phyloP scores from a whole-genome alignment of 106 monocot genomes.

The Phalaenopsis aphrodite region DNA sequence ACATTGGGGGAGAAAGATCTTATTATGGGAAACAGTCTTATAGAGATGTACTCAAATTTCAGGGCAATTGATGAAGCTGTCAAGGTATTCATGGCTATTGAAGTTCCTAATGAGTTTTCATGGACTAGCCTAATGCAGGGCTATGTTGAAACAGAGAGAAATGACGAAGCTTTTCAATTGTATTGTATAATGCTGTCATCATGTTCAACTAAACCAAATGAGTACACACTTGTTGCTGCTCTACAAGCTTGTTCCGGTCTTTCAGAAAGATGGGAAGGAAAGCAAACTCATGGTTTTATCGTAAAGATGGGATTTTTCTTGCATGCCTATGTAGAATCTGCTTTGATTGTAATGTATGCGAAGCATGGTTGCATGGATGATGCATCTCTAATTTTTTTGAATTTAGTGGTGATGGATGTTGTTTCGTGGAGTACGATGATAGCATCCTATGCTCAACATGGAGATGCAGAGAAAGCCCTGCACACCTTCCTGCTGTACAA shows the following conservation, averaged over 20 bases:
- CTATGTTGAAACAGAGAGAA: conserved; percentile 11
- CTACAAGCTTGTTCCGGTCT: conserved; percentile 15
- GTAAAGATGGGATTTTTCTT: conserved; percentile 14
- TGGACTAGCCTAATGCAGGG: conserved; percentile 16
- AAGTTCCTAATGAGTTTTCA: conserved; percentile 21
- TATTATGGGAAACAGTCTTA: conserved; percentile 16
- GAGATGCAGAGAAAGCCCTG: conserved; percentile 18
- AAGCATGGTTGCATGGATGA: conserved; percentile 15
- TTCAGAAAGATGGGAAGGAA: conserved; percentile 4
- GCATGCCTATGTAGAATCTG: conserved; percentile 15
- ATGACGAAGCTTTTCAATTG: conserved; percentile 14
- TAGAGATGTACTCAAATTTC: conserved; percentile 16
- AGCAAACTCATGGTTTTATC: conserved; percentile 9
- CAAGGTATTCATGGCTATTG: conserved; percentile 16
- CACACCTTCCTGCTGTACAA: conserved; percentile 15
- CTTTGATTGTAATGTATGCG: conserved; percentile 14
- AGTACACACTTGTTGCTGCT: conserved; percentile 22
- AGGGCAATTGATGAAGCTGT: conserved; percentile 5
- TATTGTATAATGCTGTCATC: conserved; percentile 14
- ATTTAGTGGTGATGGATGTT: conserved; percentile 9
- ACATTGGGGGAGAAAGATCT: conserved; percentile 4
- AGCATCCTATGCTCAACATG: conserved; percentile 16
- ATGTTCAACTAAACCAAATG: conserved; percentile 6
- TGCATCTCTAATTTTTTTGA: conserved; percentile 12
- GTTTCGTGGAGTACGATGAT: conserved; percentile 25